These are phyloP conservation scores for Primulina huaijiensis DNA, from an alignment of 257 asterid species.

Conservation along the genomic window DNA sequence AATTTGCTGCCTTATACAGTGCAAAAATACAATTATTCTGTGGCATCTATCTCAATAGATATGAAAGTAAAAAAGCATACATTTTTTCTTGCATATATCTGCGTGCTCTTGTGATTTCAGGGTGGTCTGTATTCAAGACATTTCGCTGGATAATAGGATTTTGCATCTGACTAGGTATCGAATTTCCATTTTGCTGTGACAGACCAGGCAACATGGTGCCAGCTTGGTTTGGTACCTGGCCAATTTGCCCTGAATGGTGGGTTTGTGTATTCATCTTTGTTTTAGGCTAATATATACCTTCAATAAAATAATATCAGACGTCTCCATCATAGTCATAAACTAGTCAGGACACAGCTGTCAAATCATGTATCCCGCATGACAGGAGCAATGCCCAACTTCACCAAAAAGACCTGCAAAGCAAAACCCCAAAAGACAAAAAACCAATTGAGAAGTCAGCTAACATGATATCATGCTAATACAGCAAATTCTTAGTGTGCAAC, in stretches of 20 bases:
- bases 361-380: conserved; percentile 16
- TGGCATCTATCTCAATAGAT: conserved; percentile 12
- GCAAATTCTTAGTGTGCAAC: conserved; percentile 3
- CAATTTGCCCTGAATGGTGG: conserved; percentile 66
- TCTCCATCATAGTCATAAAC: conserved; percentile 24
- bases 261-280: conserved; percentile 55
- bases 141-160: conserved; percentile 51
- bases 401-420: conserved; percentile 31
- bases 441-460: conserved; percentile 15
- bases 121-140: conserved; percentile 43
- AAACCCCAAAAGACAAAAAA: conserved; percentile 14
- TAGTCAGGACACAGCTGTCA: conserved; percentile 24
- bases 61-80: conserved; percentile 42
- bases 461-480: conserved; percentile 10
- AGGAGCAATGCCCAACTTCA: conserved; percentile 21
- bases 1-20: neutral
- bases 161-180: conserved; percentile 65
- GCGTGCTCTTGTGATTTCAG: conserved; percentile 50
- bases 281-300: conserved; percentile 23
- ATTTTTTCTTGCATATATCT: conserved; percentile 53
- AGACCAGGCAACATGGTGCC: conserved; percentile 51
- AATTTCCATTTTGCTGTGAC: conserved; percentile 63
- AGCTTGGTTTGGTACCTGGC: conserved; percentile 64
- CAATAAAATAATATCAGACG: conserved; percentile 26
- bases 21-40: neutral